Conservation (phyloP, 2,329 filamentous ascomycete species). For the Pseudogymnoascus sp. region DNA sequence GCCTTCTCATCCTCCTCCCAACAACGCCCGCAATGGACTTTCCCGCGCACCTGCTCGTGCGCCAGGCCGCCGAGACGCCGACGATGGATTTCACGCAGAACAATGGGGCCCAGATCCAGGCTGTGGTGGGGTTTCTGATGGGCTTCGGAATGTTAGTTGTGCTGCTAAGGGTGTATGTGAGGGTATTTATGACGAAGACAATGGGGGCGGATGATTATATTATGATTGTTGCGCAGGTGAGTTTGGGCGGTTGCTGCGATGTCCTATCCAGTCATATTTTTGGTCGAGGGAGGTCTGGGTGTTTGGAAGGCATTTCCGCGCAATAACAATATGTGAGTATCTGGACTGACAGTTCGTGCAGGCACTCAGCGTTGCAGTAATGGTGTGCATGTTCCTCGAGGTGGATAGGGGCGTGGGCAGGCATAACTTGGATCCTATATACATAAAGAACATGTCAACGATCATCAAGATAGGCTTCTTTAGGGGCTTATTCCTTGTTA, state of each 20-base stretch:
- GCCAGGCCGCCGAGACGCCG: not conserved
- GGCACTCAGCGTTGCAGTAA: slow-evolving; percentile 21
- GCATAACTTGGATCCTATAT: not conserved
- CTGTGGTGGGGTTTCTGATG: slow-evolving; percentile 32
- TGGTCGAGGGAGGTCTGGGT: not conserved
- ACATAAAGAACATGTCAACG: not conserved
- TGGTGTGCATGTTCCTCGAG: slow-evolving; percentile 11
- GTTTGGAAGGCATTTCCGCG: not conserved
- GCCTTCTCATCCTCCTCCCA: not conserved
- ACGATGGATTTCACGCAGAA: slow-evolving; percentile 23
- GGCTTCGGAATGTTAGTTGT: slow-evolving; percentile 30
- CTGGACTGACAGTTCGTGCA: slow-evolving; percentile 7
- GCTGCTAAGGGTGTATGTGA: slow-evolving; percentile 34
- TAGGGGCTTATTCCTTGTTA: slow-evolving; percentile 26
- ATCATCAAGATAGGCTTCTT: not conserved
- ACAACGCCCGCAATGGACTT: not conserved
- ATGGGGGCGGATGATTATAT: slow-evolving; percentile 39
- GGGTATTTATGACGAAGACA: slow-evolving; percentile 35
- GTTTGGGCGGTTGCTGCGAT: slow-evolving; percentile 14
- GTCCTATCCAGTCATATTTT: slow-evolving; percentile 17
- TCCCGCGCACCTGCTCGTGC: not conserved
- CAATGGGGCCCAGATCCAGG: slow-evolving; percentile 30
- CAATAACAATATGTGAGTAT: not conserved
- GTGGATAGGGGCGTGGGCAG: not conserved
- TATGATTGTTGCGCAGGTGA: slow-evolving; percentile 35